Base-by-base conservation (phyloP, 768 basidiomycete genomes). In the Tephrocybe rancida region DNA sequence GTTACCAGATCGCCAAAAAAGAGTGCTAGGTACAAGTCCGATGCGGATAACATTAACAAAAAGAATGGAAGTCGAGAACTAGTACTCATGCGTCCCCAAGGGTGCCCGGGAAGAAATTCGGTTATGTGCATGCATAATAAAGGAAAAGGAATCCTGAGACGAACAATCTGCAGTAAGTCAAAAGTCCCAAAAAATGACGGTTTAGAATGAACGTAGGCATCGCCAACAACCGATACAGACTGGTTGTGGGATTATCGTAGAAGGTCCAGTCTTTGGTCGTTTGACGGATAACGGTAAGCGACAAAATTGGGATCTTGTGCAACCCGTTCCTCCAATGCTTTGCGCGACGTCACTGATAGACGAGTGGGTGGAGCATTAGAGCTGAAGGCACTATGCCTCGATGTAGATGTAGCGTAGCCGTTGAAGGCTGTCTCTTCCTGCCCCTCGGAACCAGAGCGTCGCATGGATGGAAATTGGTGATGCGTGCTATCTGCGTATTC, bases 231-330 rank as follows among this genome's bases (percentile, higher is more conserved):
- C 6, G 18, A 26, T 8, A 22, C 22, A 34, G 11, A 47, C 27
- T 11, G 21, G 37, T 14, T 10, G 16, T 18, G 21, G 14, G 11
- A 55, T 71, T 64, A 82, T 60, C 78, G 82, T 51, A 88, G 62
- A 37, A 89, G 74, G 64, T 86, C 85, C 57, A 88, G 62, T 34
- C 79, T 83, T 60, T 89, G 86, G 60, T 88, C 86, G 57, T 77
- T 82, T 13, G 90, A 92, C 6, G 92, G 92, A 68, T 94, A 94
- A 35, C 91, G 84, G 66, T 93, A 92, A 3, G 91, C 89, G 55
- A 93, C 85, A 64, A 94, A 93, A 16, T 92, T 88, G 3, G 82
- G 70, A 66, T 92, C 90, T 69, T 90, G 92, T n/a, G 86, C 79
- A n/a, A 94, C 89, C 19, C 90, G 77, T 60, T 87, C 84, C 61